Conservation (phyloP, 305 asterid genomes). For the Fraxinus greggii region DNA sequence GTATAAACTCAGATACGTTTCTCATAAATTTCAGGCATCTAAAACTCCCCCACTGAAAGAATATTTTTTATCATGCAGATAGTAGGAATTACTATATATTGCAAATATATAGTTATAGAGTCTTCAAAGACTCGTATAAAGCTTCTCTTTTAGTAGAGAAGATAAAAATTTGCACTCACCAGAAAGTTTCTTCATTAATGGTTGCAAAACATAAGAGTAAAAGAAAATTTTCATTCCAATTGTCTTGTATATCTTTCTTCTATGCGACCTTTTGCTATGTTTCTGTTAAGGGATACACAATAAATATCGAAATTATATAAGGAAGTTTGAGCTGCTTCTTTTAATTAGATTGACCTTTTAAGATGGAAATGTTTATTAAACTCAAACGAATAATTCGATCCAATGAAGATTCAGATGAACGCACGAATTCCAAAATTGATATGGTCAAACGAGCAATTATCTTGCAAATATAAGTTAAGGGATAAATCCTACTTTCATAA, state of each 20-base stretch:
- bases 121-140: background rate
- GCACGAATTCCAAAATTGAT: too few species aligned
- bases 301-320: too few species aligned
- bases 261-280: too few species aligned
- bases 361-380: too few species aligned
- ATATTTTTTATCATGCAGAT: background rate
- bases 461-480: too few species aligned
- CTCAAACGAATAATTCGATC: too few species aligned
- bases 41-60: background rate
- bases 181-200: background rate
- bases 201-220: background rate
- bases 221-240: background rate
- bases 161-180: background rate
- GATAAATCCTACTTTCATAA: too few species aligned
- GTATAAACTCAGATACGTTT: background rate
- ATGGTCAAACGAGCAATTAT: too few species aligned
- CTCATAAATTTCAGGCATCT: background rate
- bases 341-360: too few species aligned
- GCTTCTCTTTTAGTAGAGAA: background rate
- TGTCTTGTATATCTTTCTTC: background rate
- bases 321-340: too few species aligned
- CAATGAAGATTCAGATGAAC: too few species aligned
- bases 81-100: conserved; percentile 1
- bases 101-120: background rate
- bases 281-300: too few species aligned